phyloP scores from a whole-genome alignment of 2,329 filamentous ascomycete genomes.

The Penicillium brevicompactum region DNA sequence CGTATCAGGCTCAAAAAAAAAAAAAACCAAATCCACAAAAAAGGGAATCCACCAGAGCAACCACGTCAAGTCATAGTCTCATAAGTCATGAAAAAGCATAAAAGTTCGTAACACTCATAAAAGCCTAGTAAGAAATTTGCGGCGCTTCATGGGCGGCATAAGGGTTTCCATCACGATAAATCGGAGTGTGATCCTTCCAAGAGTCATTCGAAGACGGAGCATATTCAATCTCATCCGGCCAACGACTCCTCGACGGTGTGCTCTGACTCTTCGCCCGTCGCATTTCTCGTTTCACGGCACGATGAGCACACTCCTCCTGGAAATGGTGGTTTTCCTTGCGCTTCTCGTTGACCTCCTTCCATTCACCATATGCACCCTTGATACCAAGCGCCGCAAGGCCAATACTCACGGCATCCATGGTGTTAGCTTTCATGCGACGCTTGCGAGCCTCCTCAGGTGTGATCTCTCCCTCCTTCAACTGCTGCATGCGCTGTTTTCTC shows the following conservation, averaged over 20 bases:
- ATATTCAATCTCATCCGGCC: constrained; percentile 36
- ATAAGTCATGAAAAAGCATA: constrained; percentile 12
- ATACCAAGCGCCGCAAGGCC: constrained; percentile 69
- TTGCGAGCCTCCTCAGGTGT: constrained; percentile 63
- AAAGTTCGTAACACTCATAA: not conserved
- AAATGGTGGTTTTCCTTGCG: constrained; percentile 59
- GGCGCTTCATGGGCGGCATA: constrained; percentile 14
- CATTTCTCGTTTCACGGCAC: constrained; percentile 52
- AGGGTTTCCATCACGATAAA: constrained; percentile 19
- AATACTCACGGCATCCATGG: constrained; percentile 66
- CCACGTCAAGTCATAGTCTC: constrained; percentile 2
- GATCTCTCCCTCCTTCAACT: constrained; percentile 66
- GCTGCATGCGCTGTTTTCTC: constrained; percentile 60
- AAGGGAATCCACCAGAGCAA: not conserved
- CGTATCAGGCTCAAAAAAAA: not conserved
- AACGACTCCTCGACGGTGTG: constrained; percentile 13
- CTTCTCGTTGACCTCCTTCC: constrained; percentile 68
- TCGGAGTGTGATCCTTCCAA: too few species aligned
- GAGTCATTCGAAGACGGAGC: too few species aligned
- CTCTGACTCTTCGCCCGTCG: constrained; percentile 29
- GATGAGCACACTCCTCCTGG: constrained; percentile 48
- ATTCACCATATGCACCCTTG: constrained; percentile 66
- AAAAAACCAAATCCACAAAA: too few species aligned
- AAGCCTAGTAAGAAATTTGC: constrained; percentile 21
- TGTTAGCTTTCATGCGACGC: constrained; percentile 63